Evolutionary conservation across 176 grass and related monocot genomes (phyloP), one percentile per base, ranked within the genome.

Genomic region (Thalia dealbata): DNA sequence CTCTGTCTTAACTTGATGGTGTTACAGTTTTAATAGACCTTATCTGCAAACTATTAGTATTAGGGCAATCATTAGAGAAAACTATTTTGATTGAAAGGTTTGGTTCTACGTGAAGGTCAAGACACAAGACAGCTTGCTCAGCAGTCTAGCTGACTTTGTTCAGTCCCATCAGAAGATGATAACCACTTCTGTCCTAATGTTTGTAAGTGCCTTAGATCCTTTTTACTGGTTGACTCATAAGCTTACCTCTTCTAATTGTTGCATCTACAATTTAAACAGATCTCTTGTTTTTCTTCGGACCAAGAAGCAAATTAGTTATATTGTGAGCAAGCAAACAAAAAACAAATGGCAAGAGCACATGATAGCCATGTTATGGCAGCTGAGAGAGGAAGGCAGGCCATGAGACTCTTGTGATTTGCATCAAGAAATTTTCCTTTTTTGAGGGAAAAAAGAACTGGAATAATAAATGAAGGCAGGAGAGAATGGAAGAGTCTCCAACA

Each of bases 331-430:
- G 27, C 29, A 38, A 23, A 38, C 9, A 66, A 76, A 7, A 52
- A 45, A 48, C 0, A 43, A 68, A 56, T 10, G 46, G 29, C 14
- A 27, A 77, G 75, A 42, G 16, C 27, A 77, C 75, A 56, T 55
- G 63, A 55, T 69, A 43, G 64, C 48, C 50, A 78, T 78, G 63
- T 69, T 78, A 42, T 69, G 50, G 50, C 29, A 62, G 64, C 50
- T 56, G 64, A 68, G 63, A 43, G 44, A 43, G 64, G 25, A 64
- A 28, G 44, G 68, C 32, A 52, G 50, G 18, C 18, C 63, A 68
- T 48, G 61, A 55, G 75, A 45, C 13, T 10, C n/a, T 67, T 52
- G 19, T 67, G 27, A 22, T 11, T 44, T 63, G 14, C 7, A 61
- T 2, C 50, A 58, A 55, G 14, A 38, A 38, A 38, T 38, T 38